Conservation (phyloP, 1,139 yeast species). For the Casaregolazyma suthepensis region DNA sequence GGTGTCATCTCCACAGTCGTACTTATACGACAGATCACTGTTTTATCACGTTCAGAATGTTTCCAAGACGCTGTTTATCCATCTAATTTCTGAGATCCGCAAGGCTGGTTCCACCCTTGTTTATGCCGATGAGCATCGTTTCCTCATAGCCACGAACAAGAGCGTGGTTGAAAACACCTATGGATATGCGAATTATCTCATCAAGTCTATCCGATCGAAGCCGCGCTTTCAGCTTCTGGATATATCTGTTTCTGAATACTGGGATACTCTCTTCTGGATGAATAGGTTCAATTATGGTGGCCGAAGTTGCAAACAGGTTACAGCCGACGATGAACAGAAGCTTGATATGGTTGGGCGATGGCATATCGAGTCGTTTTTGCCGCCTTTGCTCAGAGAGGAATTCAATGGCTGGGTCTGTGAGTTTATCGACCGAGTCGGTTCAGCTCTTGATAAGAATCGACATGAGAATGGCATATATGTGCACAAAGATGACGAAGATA, state of each 20-base stretch:
- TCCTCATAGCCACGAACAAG: constrained; percentile 70
- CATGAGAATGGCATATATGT: not conserved
- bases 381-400: constrained; percentile 68
- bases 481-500: constrained; percentile 12
- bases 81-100: constrained; percentile 72
- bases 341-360: constrained; percentile 62
- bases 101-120: constrained; percentile 72
- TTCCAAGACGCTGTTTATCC: constrained; percentile 76
- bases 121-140: constrained; percentile 72
- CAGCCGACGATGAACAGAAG: constrained; percentile 46
- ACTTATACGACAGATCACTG: constrained; percentile 67
- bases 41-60: constrained; percentile 85
- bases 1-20: constrained; percentile 75
- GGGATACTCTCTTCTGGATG: constrained; percentile 95
- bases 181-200: constrained; percentile 85
- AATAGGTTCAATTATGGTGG: constrained; percentile 88
- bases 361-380: constrained; percentile 75
- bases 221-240: constrained; percentile 83
- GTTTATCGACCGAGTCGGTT: constrained; percentile 64
- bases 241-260: constrained; percentile 63
- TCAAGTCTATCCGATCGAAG: constrained; percentile 71
- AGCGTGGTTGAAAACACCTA: constrained; percentile 79
- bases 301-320: constrained; percentile 48
- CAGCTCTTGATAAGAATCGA: constrained; percentile 21
- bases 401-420: constrained; percentile 83